Conservation (phyloP, 371 early-diverging fungal species). For the Rhizopus delemar region DNA sequence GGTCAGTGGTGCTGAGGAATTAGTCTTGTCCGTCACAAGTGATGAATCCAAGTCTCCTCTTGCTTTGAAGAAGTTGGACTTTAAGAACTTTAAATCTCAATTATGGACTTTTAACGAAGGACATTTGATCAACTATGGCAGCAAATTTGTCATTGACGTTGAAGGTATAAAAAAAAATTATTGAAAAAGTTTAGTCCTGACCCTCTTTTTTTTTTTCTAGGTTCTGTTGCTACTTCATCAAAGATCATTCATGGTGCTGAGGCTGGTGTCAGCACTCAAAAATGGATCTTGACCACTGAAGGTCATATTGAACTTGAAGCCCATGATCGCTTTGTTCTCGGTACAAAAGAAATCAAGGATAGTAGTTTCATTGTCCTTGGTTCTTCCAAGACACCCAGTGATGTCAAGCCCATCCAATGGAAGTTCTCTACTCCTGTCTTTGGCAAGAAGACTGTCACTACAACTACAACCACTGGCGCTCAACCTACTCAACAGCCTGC, state of each 20-base stretch:
- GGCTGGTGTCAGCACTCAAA: conserved; percentile 31
- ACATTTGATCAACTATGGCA: conserved; percentile 56
- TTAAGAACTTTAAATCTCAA: conserved; percentile 36
- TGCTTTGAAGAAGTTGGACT: conserved; percentile 32
- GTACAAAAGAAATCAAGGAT: conserved; percentile 21
- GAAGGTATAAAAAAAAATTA: conserved; percentile 26
- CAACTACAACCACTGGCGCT: conserved; percentile 1
- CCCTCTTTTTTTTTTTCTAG: conserved; percentile 9
- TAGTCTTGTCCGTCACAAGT: conserved; percentile 32
- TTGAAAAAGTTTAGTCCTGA: not conserved
- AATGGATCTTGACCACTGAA: conserved; percentile 45
- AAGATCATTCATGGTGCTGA: conserved; percentile 25
- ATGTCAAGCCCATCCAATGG: conserved; percentile 31
- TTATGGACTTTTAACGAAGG: conserved; percentile 59
- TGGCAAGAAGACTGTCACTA: conserved; percentile 26
- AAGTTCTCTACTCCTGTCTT: conserved; percentile 45
- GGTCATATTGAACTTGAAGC: conserved; percentile 40
- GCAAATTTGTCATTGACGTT: conserved; percentile 41
- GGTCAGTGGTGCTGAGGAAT: conserved; percentile 25
- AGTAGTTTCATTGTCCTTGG: conserved; percentile 14
- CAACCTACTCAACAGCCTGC: not conserved
- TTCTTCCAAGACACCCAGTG: conserved; percentile 4
- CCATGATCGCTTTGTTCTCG: conserved; percentile 30
- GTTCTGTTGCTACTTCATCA: conserved; percentile 20
- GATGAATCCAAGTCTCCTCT: conserved; percentile 22